Percentiles rank a stretch among this genome's conserved stretches.
phyloP scores from a whole-genome alignment of 2,329 filamentous ascomycete genomes.

The Intubia oerlemansii region DNA sequence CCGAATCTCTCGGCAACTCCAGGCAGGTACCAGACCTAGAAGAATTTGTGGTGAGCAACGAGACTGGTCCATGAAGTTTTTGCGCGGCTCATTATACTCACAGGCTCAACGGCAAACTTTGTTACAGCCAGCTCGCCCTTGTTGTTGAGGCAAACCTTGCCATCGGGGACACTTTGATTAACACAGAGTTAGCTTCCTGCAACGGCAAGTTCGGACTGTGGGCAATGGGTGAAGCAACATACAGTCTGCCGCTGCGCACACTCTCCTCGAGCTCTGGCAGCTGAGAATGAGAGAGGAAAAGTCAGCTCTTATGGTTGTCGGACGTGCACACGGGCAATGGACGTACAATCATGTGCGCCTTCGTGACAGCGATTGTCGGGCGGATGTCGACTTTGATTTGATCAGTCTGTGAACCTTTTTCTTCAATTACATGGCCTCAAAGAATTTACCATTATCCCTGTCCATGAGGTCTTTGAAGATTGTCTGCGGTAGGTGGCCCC shows the following conservation, averaged over 20 bases:
- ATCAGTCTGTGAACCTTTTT: no score
- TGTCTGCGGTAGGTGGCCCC: slow-evolving; percentile 72
- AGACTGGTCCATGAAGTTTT: neutral
- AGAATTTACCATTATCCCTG: slow-evolving; percentile 44
- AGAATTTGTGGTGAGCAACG: neutral
- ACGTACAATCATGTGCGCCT: slow-evolving; percentile 56
- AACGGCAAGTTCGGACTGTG: neutral
- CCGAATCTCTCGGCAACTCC: slow-evolving; percentile 84
- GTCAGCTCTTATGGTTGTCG: neutral
- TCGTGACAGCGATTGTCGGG: slow-evolving; percentile 79
- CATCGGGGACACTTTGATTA: slow-evolving; percentile 41
- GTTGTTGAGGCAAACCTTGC: slow-evolving; percentile 77
- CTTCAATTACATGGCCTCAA: neutral
- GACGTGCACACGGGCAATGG: neutral
- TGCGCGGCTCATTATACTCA: slow-evolving; percentile 24
- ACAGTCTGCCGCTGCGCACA: slow-evolving; percentile 58
- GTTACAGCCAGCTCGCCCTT: slow-evolving; percentile 77
- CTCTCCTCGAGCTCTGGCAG: slow-evolving; percentile 86
- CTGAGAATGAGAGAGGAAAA: no score
- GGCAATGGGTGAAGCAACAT: no score
- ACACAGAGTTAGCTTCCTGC: neutral
- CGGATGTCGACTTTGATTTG: slow-evolving; percentile 46
- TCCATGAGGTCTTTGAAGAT: slow-evolving; percentile 61
- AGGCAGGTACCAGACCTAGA: slow-evolving; percentile 55
- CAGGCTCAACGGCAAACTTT: slow-evolving; percentile 91